Percentiles rank a stretch among this genome's conserved stretches.
Evolutionary conservation across 2,329 filamentous ascomycete genomes (phyloP).

Genomic region (Alternaria ethzedia): DNA sequence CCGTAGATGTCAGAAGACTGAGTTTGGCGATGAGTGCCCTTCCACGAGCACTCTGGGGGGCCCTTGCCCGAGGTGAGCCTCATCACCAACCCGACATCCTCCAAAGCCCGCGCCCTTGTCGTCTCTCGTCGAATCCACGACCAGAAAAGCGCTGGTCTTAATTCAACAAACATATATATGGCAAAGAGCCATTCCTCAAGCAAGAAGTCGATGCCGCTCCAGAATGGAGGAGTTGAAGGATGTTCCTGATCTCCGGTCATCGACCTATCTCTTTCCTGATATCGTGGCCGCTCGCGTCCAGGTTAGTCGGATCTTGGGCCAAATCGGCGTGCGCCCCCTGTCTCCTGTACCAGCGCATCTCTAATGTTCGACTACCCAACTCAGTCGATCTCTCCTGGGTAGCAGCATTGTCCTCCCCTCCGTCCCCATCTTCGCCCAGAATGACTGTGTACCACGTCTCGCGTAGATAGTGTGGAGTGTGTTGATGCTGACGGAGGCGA

Average conservation of each 20-base stretch:
- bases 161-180: neutral
- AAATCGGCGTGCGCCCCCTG: neutral
- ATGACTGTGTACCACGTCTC: neutral
- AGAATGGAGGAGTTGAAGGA: neutral
- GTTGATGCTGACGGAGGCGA: neutral
- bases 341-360: neutral
- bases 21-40: neutral
- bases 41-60: neutral
- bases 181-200: neutral
- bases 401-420: neutral
- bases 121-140: neutral
- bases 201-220: neutral
- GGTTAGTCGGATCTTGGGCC: neutral
- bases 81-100: neutral
- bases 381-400: neutral
- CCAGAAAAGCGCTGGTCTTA: too few species aligned
- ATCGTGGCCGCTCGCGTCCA: neutral
- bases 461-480: neutral
- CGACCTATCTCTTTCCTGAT: neutral
- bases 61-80: neutral
- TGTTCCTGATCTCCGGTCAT: neutral
- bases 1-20: neutral
- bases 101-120: neutral
- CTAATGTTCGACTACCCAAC: accelerated
- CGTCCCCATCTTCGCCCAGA: neutral